phyloP scores from a whole-genome alignment of 2,329 filamentous ascomycete species.

The Claviceps sp. region DNA sequence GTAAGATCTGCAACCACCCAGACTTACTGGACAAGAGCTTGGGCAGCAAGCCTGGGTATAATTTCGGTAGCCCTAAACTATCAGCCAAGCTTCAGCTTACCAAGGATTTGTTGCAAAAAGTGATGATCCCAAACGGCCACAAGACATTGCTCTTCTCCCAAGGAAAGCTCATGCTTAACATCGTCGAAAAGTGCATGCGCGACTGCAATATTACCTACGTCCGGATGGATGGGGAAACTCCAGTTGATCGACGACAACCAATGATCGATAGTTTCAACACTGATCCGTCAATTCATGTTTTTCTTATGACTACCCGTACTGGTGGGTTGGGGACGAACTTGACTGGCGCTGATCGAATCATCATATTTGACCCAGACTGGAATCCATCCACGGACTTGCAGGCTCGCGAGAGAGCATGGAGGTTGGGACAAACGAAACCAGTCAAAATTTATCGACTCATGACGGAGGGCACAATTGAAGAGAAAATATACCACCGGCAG shows the following conservation, averaged over 20 bases:
- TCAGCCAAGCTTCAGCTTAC: constrained; percentile 96
- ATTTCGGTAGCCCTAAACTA: constrained; percentile 64
- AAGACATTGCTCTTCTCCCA: constrained; percentile 91
- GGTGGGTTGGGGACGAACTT: constrained; percentile 89
- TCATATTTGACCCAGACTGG: constrained; percentile 98
- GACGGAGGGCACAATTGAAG: constrained; percentile 94
- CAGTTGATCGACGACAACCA: constrained; percentile 74
- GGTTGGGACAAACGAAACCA: constrained; percentile 84
- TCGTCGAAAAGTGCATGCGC: constrained; percentile 70
- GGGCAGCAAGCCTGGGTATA: constrained; percentile 47
- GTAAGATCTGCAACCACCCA: constrained; percentile 97
- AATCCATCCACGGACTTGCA: constrained; percentile 95
- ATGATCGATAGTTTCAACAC: constrained; percentile 92
- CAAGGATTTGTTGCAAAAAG: constrained; percentile 61
- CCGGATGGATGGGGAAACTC: constrained; percentile 88
- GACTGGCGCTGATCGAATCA: constrained; percentile 87
- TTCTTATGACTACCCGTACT: constrained; percentile 89
- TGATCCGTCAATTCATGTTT: constrained; percentile 66
- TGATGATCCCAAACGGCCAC: constrained; percentile 84
- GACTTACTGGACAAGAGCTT: constrained; percentile 60
- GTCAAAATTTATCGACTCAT: constrained; percentile 97
- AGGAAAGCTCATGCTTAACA: constrained; percentile 88
- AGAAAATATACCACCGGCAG: constrained; percentile 97
- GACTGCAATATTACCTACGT: constrained; percentile 61
- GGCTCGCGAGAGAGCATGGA: constrained; percentile 89